Evolutionary conservation across 2,329 filamentous ascomycete genomes (phyloP), one percentile per base, ranked within the genome.

Genomic region (Nigrospora oryzae): DNA sequence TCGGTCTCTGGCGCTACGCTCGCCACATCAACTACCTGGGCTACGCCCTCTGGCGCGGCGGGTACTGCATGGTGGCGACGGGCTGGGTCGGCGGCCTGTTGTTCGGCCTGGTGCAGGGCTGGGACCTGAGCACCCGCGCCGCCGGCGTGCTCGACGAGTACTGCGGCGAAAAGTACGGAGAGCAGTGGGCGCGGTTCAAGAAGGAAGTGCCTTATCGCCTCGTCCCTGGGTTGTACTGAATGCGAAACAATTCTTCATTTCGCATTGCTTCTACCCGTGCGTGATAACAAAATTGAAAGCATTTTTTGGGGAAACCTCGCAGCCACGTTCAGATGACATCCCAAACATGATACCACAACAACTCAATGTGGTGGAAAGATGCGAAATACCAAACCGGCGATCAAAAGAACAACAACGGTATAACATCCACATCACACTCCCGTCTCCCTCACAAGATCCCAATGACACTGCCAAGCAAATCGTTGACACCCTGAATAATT

Each of bases 11-110:
- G 65, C 42, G 52, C n/a, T 58, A 54, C 57, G 62, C 64, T 7
- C 54, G 67, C 6, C 66, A 69, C 47, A 53, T 66, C 53, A 68
- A 69, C 47, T 70, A 69, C 46, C 58, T 61, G 28, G 68, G 64
- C 11, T 69, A 59, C 45, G 44, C 54, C 10, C 52, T 61, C 11
- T 61, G 57, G 58, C 53, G 57, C 32, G 57, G 54, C 16, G 57
- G 56, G 7, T 60, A 59, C 50, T 48, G 49, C 43, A 58, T 68
- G 49, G 64, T 60, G 1, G 60, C 59, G 1, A 57, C 58, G 4
- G 66, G 67, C 0, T 64, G 63, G 61, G 44, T 61, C 14, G 63
- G 56, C 11, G 65, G 63, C 1, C 32, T 59, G 10, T 45, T 51
- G 7, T 52, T 66, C 47, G 58, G 51, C 1, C 32, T 51, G 12